Percentiles rank a stretch among this genome's conserved stretches.
phyloP scores from a whole-genome alignment of 1,284 basidiomycete species.

The Ganoderma boninense region DNA sequence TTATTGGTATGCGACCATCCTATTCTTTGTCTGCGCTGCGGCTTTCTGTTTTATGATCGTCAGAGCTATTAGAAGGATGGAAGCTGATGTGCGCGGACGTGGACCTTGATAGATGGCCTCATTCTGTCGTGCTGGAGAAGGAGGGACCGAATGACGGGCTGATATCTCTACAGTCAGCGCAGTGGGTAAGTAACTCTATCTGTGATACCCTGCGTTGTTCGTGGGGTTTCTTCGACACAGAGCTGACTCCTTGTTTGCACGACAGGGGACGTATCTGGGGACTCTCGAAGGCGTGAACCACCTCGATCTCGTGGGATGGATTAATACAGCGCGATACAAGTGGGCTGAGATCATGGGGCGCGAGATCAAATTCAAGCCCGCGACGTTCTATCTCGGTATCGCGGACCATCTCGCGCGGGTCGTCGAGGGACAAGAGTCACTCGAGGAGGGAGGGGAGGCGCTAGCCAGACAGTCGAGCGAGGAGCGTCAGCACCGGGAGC shows the following conservation, averaged over 20 bases:
- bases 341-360: slow-evolving; percentile 90
- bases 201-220: slow-evolving; percentile 8
- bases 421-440: slow-evolving; percentile 58
- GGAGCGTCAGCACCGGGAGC: slow-evolving; percentile 38
- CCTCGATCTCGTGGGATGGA: slow-evolving; percentile 89
- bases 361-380: slow-evolving; percentile 88
- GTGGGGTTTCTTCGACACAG: slow-evolving; percentile 5
- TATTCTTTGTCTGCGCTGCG: background rate
- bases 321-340: slow-evolving; percentile 84
- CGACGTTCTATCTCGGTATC: slow-evolving; percentile 87
- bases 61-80: slow-evolving; percentile 1
- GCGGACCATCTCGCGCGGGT: slow-evolving; percentile 75
- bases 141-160: slow-evolving; percentile 95
- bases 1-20: background rate
- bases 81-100: slow-evolving; percentile 13
- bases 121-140: slow-evolving; percentile 84
- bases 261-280: slow-evolving; percentile 82
- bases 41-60: slow-evolving; percentile 10
- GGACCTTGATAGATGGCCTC: slow-evolving; percentile 64
- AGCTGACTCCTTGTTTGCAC: background rate
- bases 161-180: slow-evolving; percentile 83
- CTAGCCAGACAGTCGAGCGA: slow-evolving; percentile 28
- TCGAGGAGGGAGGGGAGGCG: slow-evolving; percentile 4
- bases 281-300: slow-evolving; percentile 93
- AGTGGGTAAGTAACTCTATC: slow-evolving; percentile 67